Percentiles rank a stretch among this genome's conserved stretches.
Conservation (phyloP, 352 stramenopile species). For the Phytophthora fragariaefolia region DNA sequence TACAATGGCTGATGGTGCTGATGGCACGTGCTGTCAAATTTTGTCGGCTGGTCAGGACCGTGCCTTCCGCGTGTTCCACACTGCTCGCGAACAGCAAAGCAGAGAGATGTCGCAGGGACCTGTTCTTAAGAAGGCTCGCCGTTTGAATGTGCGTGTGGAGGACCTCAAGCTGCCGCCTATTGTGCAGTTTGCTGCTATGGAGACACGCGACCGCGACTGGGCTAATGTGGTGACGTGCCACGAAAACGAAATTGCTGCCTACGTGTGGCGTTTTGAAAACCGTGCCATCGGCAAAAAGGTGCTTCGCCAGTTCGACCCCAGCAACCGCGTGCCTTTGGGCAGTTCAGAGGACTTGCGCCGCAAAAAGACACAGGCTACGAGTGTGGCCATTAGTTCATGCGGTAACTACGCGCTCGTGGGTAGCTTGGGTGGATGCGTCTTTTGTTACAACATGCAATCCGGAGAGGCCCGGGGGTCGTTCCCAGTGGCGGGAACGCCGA, state of each 20-base stretch:
- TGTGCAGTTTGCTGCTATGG: slow-evolving; percentile 90
- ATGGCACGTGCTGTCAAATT: slow-evolving; percentile 90
- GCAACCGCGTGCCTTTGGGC: slow-evolving; percentile 60
- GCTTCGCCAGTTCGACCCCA: slow-evolving; percentile 89
- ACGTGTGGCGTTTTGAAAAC: slow-evolving; percentile 94
- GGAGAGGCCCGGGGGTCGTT: slow-evolving; percentile 92
- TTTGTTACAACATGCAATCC: slow-evolving; percentile 97
- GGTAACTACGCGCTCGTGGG: slow-evolving; percentile 97
- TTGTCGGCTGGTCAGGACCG: slow-evolving; percentile 91
- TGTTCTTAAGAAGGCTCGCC: slow-evolving; percentile 92
- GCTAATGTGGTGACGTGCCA: slow-evolving; percentile 96
- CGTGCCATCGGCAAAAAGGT: slow-evolving; percentile 94
- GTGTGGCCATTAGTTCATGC: slow-evolving; percentile 86
- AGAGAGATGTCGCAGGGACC: slow-evolving; percentile 91
- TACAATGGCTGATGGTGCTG: slow-evolving; percentile 82
- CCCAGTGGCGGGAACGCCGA: slow-evolving; percentile 80
- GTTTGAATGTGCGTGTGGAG: slow-evolving; percentile 83
- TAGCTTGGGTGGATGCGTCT: slow-evolving; percentile 90
- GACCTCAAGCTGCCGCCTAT: slow-evolving; percentile 94
- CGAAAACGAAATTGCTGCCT: slow-evolving; percentile 91
- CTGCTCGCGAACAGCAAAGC: slow-evolving; percentile 89
- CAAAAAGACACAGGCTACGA: slow-evolving; percentile 72
- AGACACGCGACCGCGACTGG: slow-evolving; percentile 92
- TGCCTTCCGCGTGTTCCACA: slow-evolving; percentile 93
- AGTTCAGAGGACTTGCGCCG: slow-evolving; percentile 69